Evolutionary conservation across 345 rosid species (phyloP).

Genomic region (Salix udensis): DNA sequence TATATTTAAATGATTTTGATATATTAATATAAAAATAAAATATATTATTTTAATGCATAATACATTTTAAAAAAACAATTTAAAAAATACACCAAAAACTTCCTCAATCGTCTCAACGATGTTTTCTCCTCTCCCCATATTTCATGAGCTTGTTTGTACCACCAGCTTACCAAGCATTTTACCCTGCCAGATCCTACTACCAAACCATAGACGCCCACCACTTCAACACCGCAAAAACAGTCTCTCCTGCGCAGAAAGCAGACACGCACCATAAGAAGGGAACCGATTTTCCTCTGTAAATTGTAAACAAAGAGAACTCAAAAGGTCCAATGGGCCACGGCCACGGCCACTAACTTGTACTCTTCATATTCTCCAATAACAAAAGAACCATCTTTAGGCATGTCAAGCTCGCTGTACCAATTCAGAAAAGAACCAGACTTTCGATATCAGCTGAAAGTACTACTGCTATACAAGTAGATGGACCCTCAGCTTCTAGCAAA

Average conservation of each 20-base stretch:
- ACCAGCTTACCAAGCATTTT: not conserved
- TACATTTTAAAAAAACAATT: too few relatives aligned
- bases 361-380: conserved; percentile 17
- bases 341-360: conserved; percentile 49
- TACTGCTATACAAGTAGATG: conserved; percentile 44
- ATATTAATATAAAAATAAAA: too few relatives aligned
- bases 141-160: not conserved
- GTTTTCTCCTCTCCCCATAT: not conserved
- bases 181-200: not conserved
- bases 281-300: not conserved
- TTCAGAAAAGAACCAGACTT: conserved; percentile 16
- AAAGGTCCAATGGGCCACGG: conserved; percentile 6
- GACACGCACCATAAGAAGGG: too few relatives aligned
- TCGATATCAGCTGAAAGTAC: conserved; percentile 33
- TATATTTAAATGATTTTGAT: too few relatives aligned
- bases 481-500: conserved; percentile 37
- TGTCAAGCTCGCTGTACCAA: conserved; percentile 11
- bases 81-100: too few relatives aligned
- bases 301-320: not conserved
- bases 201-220: not conserved
- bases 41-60: too few relatives aligned
- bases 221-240: not conserved
- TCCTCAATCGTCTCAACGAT: too few relatives aligned
- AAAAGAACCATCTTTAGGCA: conserved; percentile 1
- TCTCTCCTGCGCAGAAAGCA: too few relatives aligned